Percentiles rank a stretch among this genome's conserved stretches.
Evolutionary conservation across 2,329 filamentous ascomycete species (phyloP).

Genomic region (Rutstroemia sp.): DNA sequence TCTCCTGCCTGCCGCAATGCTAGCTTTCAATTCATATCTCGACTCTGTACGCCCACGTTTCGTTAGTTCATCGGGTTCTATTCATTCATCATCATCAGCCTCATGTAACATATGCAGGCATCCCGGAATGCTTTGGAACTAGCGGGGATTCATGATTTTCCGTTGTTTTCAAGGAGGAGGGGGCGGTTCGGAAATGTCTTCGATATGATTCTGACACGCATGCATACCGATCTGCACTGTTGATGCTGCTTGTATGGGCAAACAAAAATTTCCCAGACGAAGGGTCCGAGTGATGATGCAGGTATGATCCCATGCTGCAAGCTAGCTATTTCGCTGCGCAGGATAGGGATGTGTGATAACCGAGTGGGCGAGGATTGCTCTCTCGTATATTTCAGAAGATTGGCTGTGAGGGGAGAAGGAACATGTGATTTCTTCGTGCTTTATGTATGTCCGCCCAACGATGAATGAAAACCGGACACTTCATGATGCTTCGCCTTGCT

Average conservation of each 20-base stretch:
- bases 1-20: too few species aligned
- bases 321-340: not conserved
- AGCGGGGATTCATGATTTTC: too few species aligned
- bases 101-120: not conserved
- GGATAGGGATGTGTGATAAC: not conserved
- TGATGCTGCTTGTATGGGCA: not conserved
- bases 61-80: not conserved
- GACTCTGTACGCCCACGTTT: not conserved
- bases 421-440: constrained; percentile 6
- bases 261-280: not conserved
- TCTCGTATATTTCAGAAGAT: not conserved
- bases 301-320: not conserved
- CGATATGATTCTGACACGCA: constrained; percentile 6
- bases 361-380: not conserved
- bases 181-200: not conserved
- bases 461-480: constrained; percentile 3
- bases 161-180: not conserved
- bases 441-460: not conserved
- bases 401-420: not conserved
- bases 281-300: not conserved
- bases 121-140: not conserved
- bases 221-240: constrained; percentile 2
- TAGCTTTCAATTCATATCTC: not conserved
- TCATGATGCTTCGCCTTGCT: constrained; percentile 4
- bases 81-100: not conserved